Conservation (phyloP, 345 rosid species). For the Eucalyptus sideroxylon region DNA sequence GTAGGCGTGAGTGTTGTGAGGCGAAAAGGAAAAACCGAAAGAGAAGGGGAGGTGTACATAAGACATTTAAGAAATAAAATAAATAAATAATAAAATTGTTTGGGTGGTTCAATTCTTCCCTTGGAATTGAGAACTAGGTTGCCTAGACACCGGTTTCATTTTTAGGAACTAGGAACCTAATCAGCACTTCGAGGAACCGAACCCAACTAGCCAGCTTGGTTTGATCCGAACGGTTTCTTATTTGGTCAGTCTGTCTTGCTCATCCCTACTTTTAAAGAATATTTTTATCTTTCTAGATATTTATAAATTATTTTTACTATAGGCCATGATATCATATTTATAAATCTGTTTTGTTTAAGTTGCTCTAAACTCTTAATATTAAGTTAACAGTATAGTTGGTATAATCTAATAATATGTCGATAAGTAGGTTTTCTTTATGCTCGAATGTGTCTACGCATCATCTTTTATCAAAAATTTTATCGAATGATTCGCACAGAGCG, state of each 20-base stretch:
- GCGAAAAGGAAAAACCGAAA: background rate
- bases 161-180: background rate
- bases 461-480: background rate
- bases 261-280: background rate
- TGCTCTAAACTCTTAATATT: background rate
- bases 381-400: background rate
- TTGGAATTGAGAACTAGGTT: too few species aligned
- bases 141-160: too few species aligned
- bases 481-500: background rate
- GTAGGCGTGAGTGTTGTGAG: background rate
- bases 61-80: too few species aligned
- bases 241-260: background rate
- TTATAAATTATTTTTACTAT: background rate
- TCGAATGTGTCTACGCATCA: background rate
- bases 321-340: background rate
- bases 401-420: background rate
- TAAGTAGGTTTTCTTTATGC: background rate
- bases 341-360: background rate
- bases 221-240: accelerated
- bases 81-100: too few species aligned
- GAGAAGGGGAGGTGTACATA: background rate
- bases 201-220: background rate
- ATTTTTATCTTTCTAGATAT: background rate
- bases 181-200: accelerated
- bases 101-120: too few species aligned